phyloP scores from a whole-genome alignment of 2,329 filamentous ascomycete genomes.

The Ascochyta fabae region DNA sequence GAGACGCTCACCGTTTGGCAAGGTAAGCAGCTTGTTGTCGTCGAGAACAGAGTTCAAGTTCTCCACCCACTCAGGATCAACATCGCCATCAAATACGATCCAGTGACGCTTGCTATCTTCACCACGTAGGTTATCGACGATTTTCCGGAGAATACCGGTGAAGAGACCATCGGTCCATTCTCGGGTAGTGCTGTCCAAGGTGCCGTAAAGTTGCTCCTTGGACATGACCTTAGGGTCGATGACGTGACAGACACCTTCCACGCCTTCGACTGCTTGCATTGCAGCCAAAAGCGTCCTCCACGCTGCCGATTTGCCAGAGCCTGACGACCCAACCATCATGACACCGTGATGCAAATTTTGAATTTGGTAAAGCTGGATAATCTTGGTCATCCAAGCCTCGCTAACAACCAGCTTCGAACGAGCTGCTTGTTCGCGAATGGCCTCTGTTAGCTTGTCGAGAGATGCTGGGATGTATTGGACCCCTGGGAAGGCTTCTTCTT shows the following conservation, averaged over 20 bases:
- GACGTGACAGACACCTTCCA: conserved; percentile 94
- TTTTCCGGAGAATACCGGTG: conserved; percentile 96
- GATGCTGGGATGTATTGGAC: conserved; percentile 92
- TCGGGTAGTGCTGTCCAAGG: conserved; percentile 91
- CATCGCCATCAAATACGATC: conserved; percentile 99
- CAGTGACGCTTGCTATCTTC: conserved; percentile 97
- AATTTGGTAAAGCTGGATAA: conserved; percentile 96
- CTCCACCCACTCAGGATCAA: conserved; percentile 99
- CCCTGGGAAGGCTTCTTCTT: conserved; percentile 86
- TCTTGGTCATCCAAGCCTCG: conserved; percentile 96
- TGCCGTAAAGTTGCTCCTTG: conserved; percentile 96
- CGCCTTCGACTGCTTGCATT: conserved; percentile 84
- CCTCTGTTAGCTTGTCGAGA: conserved; percentile 76
- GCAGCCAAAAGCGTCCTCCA: conserved; percentile 94
- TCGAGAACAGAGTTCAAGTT: conserved; percentile 99
- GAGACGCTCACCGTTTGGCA: conserved; percentile 97
- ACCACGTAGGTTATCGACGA: conserved; percentile 96
- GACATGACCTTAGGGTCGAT: conserved; percentile 99
- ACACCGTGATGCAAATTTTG: conserved; percentile 98
- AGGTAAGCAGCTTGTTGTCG: conserved; percentile 95
- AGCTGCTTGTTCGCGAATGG: conserved; percentile 80
- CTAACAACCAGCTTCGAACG: conserved; percentile 89
- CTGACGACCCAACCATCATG: conserved; percentile 99
- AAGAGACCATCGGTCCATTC: conserved; percentile 99
- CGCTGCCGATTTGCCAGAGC: conserved; percentile 94